Conservation (phyloP, 2,329 filamentous ascomycete genomes). For the Arthrobotrys sphaeroides region DNA sequence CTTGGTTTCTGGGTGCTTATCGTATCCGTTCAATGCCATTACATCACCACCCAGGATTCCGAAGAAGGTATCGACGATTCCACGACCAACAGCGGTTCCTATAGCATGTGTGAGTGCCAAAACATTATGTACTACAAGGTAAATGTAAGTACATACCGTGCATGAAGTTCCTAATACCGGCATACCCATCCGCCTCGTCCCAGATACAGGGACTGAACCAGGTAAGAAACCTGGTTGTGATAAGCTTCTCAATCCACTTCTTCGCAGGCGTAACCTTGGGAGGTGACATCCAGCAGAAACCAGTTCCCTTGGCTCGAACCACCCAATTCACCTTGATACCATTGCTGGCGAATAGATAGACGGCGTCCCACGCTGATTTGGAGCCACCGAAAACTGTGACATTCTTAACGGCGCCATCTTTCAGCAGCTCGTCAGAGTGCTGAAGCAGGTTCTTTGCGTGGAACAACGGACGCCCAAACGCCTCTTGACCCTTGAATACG, state of each 20-base stretch:
- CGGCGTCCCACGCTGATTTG: slow-evolving; percentile 74
- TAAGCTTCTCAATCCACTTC: slow-evolving; percentile 73
- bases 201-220: slow-evolving; percentile 81
- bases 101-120: slow-evolving; percentile 60
- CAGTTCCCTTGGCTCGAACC: slow-evolving; percentile 68
- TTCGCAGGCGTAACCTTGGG: slow-evolving; percentile 74
- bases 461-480: slow-evolving; percentile 65
- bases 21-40: slow-evolving; percentile 66
- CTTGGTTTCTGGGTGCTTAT: slow-evolving; percentile 66
- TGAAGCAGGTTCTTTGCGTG: slow-evolving; percentile 65
- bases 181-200: slow-evolving; percentile 72
- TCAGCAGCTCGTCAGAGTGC: slow-evolving; percentile 61
- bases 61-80: slow-evolving; percentile 18
- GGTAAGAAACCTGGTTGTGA: slow-evolving; percentile 73
- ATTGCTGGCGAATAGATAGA: slow-evolving; percentile 69
- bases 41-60: slow-evolving; percentile 68
- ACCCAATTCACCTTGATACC: slow-evolving; percentile 70
- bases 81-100: slow-evolving; percentile 58
- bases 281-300: slow-evolving; percentile 70
- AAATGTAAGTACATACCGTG: slow-evolving; percentile 64
- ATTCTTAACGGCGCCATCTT: slow-evolving; percentile 62
- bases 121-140: slow-evolving; percentile 64
- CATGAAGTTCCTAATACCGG: slow-evolving; percentile 67
- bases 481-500: slow-evolving; percentile 63
- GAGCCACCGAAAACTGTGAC: slow-evolving; percentile 70